Evolutionary conservation across 2,329 filamentous ascomycete species (phyloP).

Genomic region (Pestalotiopsis sp.): DNA sequence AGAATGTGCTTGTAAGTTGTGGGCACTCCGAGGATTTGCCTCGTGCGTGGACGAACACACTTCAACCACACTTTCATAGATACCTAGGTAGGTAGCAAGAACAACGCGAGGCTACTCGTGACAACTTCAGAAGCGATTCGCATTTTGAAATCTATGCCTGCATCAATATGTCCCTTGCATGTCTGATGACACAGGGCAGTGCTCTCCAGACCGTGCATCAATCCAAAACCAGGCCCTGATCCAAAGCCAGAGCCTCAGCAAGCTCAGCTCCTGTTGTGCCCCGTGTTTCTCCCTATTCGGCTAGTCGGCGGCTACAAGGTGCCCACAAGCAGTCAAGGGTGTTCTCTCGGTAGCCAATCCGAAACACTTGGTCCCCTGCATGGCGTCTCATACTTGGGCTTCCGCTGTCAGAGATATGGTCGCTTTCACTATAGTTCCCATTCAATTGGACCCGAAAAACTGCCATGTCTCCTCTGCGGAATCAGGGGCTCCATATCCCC

Average conservation of each 20-base stretch:
- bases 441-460: not conserved
- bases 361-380: constrained; percentile 13
- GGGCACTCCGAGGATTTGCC: not conserved
- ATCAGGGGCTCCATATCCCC: not conserved
- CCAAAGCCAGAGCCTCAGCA: not conserved
- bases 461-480: not conserved
- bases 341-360: constrained; percentile 4
- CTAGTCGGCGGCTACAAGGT: not conserved
- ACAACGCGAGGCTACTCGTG: not conserved
- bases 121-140: not conserved
- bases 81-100: not conserved
- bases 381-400: constrained; percentile 10
- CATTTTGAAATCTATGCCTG: not conserved
- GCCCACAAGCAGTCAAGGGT: not conserved
- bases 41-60: not conserved
- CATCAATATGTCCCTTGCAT: not conserved
- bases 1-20: not conserved
- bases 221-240: not conserved
- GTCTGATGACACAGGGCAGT: not conserved
- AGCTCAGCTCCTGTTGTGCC: not conserved
- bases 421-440: not conserved
- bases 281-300: not conserved
- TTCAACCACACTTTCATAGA: not conserved
- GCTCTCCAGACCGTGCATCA: not conserved
- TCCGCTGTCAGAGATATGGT: constrained; percentile 12